A percentile compares a stretch with the other conserved stretches of the same genome.
Evolutionary conservation across 805 yeast genomes (phyloP).

Genomic region (Barnettozyma californica): DNA sequence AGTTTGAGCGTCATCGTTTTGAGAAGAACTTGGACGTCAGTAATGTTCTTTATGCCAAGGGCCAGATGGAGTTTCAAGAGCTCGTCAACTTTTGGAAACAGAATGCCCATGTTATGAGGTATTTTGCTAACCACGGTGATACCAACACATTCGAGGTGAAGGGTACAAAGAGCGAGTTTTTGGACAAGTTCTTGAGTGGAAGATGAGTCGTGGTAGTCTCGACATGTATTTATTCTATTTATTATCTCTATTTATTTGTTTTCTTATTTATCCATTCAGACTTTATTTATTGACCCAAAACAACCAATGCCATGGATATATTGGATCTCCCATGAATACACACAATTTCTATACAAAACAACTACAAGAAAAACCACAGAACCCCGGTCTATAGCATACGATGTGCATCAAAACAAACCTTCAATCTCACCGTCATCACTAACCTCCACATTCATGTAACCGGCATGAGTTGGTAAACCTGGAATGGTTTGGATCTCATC

Average conservation of each 20-base stretch:
- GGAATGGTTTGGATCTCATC: constrained; percentile 86
- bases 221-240: constrained; percentile 3
- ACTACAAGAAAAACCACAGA: too few relatives aligned
- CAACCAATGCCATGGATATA: neutral
- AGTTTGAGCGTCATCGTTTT: constrained; percentile 79
- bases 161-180: constrained; percentile 46
- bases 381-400: neutral
- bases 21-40: constrained; percentile 60
- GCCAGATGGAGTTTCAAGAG: constrained; percentile 89
- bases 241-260: constrained; percentile 7
- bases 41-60: constrained; percentile 71
- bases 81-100: constrained; percentile 88
- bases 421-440: constrained; percentile 77
- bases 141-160: constrained; percentile 39
- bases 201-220: neutral
- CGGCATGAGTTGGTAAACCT: constrained; percentile 80
- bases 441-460: constrained; percentile 83
- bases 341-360: neutral
- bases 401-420: constrained; percentile 54
- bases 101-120: constrained; percentile 76
- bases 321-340: neutral
- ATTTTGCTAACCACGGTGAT: constrained; percentile 62
- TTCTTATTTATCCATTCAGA: constrained; percentile 8
- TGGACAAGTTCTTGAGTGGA: constrained; percentile 70
- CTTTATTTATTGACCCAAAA: neutral